Base-by-base conservation (phyloP, 2,329 filamentous ascomycete genomes). In the Colletotrichum melonis region DNA sequence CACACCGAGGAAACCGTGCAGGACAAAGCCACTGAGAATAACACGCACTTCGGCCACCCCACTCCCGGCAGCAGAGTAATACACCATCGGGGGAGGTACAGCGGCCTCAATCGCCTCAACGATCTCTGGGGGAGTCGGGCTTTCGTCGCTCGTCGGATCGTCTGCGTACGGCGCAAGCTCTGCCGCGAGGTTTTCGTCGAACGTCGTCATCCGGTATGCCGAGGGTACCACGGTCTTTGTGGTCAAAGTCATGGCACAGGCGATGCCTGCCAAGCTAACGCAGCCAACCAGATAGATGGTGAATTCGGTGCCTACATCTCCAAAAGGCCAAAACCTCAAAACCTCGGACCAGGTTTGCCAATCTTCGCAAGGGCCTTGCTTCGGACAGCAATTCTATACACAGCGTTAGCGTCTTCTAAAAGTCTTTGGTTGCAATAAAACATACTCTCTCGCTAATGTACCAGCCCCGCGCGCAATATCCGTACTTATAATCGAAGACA, bases 11-110 rank as follows among this genome's bases (percentile, higher is more conserved):
- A 98, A 98, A 1, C 97, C 96, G 86, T 98, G 97, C 68, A 99
- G 86, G 68, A 99, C 96, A 79, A 98, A 99, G 6, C 97, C 97
- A 78, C 95, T 98, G n/a, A 98, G 89, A 72, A 98, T 98, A 73
- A 98, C 97, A 76, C 97, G 95, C 69, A 98, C 96, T 84, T 99
- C 97, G 7, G 97, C 97, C 14, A 99, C 97, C 78, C 97, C 97
- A 83, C 95, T 98, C 62, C 97, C 97, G 55, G 96, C 96, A 72
- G 96, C 97, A 8, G 97, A 95, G 82, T 98, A 99, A 83, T 98
- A 99, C 5, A 96, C 89, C 92, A 97, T 97, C 1, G 94, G 93
- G 2, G 92, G 89, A 0, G 86, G 82, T 2, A 69, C 62, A 1
- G 79, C 78, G 16, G 67, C 81, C 75, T 66, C 82, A 74, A 75